phyloP scores from a whole-genome alignment of 495 filamentous ascomycete species.

The Neurospora sp. region DNA sequence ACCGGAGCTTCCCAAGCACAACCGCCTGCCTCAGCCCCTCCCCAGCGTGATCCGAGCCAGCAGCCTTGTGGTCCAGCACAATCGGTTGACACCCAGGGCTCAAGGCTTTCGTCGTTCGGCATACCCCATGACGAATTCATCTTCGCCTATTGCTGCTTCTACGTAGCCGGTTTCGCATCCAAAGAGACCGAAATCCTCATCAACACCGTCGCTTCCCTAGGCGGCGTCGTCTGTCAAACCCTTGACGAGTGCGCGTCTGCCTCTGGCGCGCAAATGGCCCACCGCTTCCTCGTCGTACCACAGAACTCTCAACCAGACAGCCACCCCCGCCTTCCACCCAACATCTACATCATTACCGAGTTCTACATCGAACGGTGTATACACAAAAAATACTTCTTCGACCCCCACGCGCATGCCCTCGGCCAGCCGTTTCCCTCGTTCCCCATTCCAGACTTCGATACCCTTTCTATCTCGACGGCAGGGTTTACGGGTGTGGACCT shows the following conservation, averaged over 20 bases:
- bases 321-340: conserved; percentile 27
- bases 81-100: conserved; percentile 15
- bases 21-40: conserved; percentile 3
- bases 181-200: conserved; percentile 33
- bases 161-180: conserved; percentile 51
- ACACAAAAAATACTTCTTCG: conserved; percentile 57
- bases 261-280: conserved; percentile 15
- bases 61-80: conserved; percentile 5
- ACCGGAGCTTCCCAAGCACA: neutral
- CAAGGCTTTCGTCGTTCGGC: conserved; percentile 22
- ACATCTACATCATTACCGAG: conserved; percentile 58
- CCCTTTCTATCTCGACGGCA: conserved; percentile 64
- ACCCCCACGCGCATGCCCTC: conserved; percentile 59
- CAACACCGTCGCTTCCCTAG: conserved; percentile 34
- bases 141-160: conserved; percentile 50
- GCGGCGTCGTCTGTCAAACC: conserved; percentile 32
- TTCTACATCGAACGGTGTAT: conserved; percentile 91
- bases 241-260: conserved; percentile 31
- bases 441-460: conserved; percentile 57
- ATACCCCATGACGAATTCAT: conserved; percentile 21
- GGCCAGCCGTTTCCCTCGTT: conserved; percentile 64
- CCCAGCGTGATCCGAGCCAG: conserved; percentile 1
- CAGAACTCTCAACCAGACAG: conserved; percentile 31
- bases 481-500: conserved; percentile 78
- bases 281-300: conserved; percentile 42